These are phyloP conservation scores for Arthrocladium fulminans DNA, from an alignment of 2,329 filamentous ascomycete genomes.

Conservation along the genomic window DNA sequence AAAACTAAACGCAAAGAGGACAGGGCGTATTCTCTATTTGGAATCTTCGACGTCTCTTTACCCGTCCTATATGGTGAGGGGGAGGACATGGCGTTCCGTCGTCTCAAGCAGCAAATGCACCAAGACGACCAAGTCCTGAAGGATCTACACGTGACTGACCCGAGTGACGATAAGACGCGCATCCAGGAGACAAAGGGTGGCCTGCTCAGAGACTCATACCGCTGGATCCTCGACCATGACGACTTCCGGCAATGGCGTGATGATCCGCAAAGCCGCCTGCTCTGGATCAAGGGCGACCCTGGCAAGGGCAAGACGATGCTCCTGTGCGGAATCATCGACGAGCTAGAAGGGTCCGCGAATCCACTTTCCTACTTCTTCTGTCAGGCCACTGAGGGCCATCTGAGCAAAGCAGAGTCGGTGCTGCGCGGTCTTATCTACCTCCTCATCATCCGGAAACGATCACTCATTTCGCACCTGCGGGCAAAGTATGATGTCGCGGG, in stretches of 20 bases:
- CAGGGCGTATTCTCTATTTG: slow-evolving; percentile 25
- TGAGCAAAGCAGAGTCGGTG: slow-evolving; percentile 2
- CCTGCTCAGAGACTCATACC: slow-evolving; percentile 13
- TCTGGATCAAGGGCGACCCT: no score
- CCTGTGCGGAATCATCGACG: no score
- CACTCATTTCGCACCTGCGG: no score
- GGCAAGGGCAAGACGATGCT: no score
- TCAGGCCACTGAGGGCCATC: slow-evolving; percentile 23
- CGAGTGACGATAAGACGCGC: slow-evolving; percentile 19
- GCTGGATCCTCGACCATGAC: slow-evolving; percentile 22
- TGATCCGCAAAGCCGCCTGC: slow-evolving; percentile 18
- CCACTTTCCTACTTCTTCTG: slow-evolving; percentile 37
- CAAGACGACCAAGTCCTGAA: no score
- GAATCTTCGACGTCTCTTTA: slow-evolving; percentile 25
- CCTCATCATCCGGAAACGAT: no score
- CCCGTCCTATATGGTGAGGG: slow-evolving; percentile 28
- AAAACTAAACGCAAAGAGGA: slow-evolving; percentile 24
- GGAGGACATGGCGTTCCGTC: slow-evolving; percentile 18
- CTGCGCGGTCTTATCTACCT: no score
- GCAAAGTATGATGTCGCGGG: slow-evolving; percentile 29
- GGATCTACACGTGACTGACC: no score
- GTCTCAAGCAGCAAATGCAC: slow-evolving; percentile 21
- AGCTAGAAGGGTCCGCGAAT: slow-evolving; percentile 29
- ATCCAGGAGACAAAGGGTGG: slow-evolving; percentile 22
- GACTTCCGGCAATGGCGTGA: slow-evolving; percentile 21